Base-by-base conservation (phyloP, 768 basidiomycete species). In the Lactarius akahatsu region DNA sequence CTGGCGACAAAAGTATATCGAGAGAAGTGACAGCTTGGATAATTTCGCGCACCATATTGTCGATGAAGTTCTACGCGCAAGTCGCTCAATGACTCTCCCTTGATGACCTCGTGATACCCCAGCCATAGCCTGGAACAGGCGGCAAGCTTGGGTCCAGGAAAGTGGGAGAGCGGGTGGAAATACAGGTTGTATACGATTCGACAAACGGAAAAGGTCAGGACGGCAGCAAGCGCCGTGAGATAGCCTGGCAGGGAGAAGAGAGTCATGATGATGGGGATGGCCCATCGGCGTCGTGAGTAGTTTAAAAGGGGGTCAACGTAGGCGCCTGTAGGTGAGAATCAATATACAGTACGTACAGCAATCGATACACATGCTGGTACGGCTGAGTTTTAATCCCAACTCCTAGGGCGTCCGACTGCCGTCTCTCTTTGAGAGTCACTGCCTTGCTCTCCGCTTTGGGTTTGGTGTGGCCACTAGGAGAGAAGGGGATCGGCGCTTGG, bases 11-110 rank as follows among this genome's bases (percentile, higher is more conserved):
- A 34, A 1, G 13, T 34, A 32, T 32, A 56, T 56, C 55, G 32
- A 20, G 18, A 9, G 18, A 56, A 26, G 50, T 26, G 26, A 52
- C 23, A 15, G 13, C 23, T 52, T 15, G 23, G 13, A 52, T 52
- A 15, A 16, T 15, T 15, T 26, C 7, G 18, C 47, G 18, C 38
- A 58, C 57, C 57, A 40, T 58, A 58, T 34, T 40, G 20, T 40
- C 57, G 57, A 58, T 58, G 57, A 36, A 58, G 57, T 26, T 58
- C 57, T 8, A 13, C 36, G 10, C 57, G 57, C 57, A 58, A 8
- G 57, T 58, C 57, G 15, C 16, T 36, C 34, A 58, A 40, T n/a
- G 57, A 58, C 34, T 32, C 23, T 38, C 57, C n/a, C 5, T 4
- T n/a, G n/a, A 58, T 28, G 36, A 58, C 9, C 36, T 58, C 57